Conservation (phyloP, 2,329 filamentous ascomycete genomes). For the Ilyonectria destructans region DNA sequence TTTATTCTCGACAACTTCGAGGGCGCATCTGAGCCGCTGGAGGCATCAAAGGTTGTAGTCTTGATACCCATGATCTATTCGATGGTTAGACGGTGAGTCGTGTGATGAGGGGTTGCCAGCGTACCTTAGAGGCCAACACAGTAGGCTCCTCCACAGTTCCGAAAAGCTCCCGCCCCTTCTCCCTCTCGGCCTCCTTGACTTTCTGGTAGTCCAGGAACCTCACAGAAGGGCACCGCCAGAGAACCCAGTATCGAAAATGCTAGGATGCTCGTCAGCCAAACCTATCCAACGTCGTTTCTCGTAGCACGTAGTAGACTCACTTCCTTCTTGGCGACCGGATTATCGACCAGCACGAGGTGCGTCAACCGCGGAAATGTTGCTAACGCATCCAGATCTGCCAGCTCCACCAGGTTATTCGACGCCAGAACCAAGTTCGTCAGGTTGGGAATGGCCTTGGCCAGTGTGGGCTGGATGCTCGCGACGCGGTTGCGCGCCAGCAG, state of each 20-base stretch:
- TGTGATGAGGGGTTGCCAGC: too few relatives aligned
- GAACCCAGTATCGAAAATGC: slow-evolving; percentile 93
- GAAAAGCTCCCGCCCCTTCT: slow-evolving; percentile 85
- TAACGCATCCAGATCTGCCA: slow-evolving; percentile 91
- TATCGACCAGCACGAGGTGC: slow-evolving; percentile 87
- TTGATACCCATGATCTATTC: slow-evolving; percentile 85
- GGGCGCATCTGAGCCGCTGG: slow-evolving; percentile 62
- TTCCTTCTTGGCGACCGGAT: slow-evolving; percentile 94
- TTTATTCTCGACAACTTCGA: slow-evolving; percentile 84
- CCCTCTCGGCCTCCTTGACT: slow-evolving; percentile 88
- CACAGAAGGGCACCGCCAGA: slow-evolving; percentile 88
- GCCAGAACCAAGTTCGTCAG: slow-evolving; percentile 87
- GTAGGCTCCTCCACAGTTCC: slow-evolving; percentile 86
- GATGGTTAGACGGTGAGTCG: slow-evolving; percentile 28
- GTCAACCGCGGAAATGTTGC: slow-evolving; percentile 79
- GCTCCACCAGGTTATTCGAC: slow-evolving; percentile 85
- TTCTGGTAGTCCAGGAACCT: slow-evolving; percentile 95
- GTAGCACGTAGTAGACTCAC: slow-evolving; percentile 67
- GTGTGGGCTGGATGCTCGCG: slow-evolving; percentile 81
- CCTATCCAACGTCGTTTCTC: neutral
- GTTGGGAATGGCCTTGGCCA: slow-evolving; percentile 85
- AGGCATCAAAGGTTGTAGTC: slow-evolving; percentile 79
- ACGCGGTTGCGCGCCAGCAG: slow-evolving; percentile 93
- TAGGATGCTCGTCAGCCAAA: slow-evolving; percentile 56
- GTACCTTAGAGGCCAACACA: slow-evolving; percentile 81